Percentiles rank a stretch among this genome's conserved stretches.
These are phyloP conservation scores for Cytospora mali DNA, from an alignment of 2,329 filamentous ascomycete genomes.

Conservation along the genomic window DNA sequence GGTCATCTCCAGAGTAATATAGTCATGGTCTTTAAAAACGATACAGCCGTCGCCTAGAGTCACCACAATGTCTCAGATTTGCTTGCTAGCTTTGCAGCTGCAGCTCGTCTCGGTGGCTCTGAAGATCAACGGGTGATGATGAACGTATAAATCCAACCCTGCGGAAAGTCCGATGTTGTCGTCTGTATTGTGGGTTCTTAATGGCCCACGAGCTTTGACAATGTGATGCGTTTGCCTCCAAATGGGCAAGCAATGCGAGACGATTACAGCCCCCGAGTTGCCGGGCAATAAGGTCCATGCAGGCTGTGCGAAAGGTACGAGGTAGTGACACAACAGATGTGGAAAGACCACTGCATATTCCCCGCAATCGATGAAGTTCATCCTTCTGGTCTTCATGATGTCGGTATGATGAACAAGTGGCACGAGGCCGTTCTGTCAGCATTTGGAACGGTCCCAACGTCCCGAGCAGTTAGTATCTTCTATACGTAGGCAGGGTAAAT, in stretches of 20 bases:
- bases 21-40: not conserved
- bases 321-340: not conserved
- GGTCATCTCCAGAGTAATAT: not conserved
- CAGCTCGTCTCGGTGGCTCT: not conserved
- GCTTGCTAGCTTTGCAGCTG: not conserved
- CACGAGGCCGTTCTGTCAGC: not conserved
- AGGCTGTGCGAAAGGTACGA: not conserved
- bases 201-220: not conserved
- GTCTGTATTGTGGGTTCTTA: not conserved
- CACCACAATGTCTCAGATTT: not conserved
- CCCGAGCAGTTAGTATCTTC: not conserved
- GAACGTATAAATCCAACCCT: not conserved
- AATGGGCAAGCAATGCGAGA: not conserved
- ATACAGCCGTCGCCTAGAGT: not conserved
- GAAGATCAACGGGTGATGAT: not conserved
- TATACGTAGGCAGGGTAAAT: not conserved
- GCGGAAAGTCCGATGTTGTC: not conserved
- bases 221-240: not conserved
- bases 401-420: not conserved
- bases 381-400: not conserved
- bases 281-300: not conserved
- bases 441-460: not conserved
- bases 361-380: not conserved
- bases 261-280: not conserved
- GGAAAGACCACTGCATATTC: not conserved